Conservation (phyloP, 2,329 filamentous ascomycete genomes). For the Colletotrichum euphorbiae region DNA sequence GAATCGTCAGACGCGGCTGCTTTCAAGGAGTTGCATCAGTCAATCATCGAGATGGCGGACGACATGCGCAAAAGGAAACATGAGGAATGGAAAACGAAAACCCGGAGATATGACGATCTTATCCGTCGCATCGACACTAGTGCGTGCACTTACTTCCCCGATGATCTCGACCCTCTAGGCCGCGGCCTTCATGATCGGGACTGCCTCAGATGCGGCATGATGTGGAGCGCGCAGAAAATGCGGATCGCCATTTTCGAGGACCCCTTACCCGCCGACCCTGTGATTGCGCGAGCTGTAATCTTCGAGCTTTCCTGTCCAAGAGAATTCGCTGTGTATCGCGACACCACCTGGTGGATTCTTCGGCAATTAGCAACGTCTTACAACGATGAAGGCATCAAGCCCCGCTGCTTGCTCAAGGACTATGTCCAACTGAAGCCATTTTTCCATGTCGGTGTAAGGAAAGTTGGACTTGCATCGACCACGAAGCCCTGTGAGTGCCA, state of each 20-base stretch:
- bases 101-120: slow-evolving; percentile 47
- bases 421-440: slow-evolving; percentile 43
- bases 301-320: slow-evolving; percentile 56
- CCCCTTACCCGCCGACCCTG: slow-evolving; percentile 49
- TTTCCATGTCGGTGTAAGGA: slow-evolving; percentile 32
- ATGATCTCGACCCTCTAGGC: slow-evolving; percentile 39
- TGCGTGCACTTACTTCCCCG: slow-evolving; percentile 48
- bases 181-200: slow-evolving; percentile 42
- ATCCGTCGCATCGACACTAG: slow-evolving; percentile 46
- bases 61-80: slow-evolving; percentile 43
- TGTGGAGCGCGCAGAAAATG: slow-evolving; percentile 46
- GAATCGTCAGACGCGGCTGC: slow-evolving; percentile 39
- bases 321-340: slow-evolving; percentile 52
- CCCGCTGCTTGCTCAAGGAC: slow-evolving; percentile 43
- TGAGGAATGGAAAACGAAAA: slow-evolving; percentile 49
- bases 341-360: slow-evolving; percentile 55
- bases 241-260: slow-evolving; percentile 54
- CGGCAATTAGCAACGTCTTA: slow-evolving; percentile 45
- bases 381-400: slow-evolving; percentile 38
- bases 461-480: slow-evolving; percentile 45
- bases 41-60: slow-evolving; percentile 44
- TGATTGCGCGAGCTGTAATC: slow-evolving; percentile 49
- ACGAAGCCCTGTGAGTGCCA: slow-evolving; percentile 47
- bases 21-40: slow-evolving; percentile 39
- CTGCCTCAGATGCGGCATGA: slow-evolving; percentile 52